Evolutionary conservation across 495 filamentous ascomycete species (phyloP).

Genomic region (Lophiostoma macrostomum): DNA sequence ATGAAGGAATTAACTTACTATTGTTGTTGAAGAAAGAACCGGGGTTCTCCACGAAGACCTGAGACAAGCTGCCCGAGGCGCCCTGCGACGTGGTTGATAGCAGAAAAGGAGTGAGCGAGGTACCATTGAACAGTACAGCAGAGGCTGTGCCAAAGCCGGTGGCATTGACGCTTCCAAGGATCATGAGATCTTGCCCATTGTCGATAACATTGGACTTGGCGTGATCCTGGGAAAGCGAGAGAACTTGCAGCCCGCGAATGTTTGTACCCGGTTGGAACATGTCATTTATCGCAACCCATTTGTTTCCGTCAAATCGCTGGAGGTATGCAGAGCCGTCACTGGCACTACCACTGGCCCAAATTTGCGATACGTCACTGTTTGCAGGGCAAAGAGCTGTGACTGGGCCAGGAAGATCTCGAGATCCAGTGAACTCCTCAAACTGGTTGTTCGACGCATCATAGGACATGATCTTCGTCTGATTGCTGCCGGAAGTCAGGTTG

Average conservation of each 20-base stretch:
- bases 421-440: slow-evolving; percentile 67
- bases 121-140: slow-evolving; percentile 85
- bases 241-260: slow-evolving; percentile 77
- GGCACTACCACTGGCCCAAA: slow-evolving; percentile 75
- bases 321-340: slow-evolving; percentile 70
- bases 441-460: slow-evolving; percentile 61
- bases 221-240: slow-evolving; percentile 66
- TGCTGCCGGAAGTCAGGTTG: slow-evolving; percentile 64
- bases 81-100: slow-evolving; percentile 66
- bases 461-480: slow-evolving; percentile 64
- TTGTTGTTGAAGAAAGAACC: slow-evolving; percentile 58
- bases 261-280: slow-evolving; percentile 59
- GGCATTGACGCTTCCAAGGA: slow-evolving; percentile 75
- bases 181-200: slow-evolving; percentile 66
- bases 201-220: slow-evolving; percentile 59
- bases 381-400: slow-evolving; percentile 74
- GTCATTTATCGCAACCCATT: slow-evolving; percentile 57
- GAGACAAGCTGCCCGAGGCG: slow-evolving; percentile 67
- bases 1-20: slow-evolving; percentile 45
- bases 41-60: slow-evolving; percentile 69
- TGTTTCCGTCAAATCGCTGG: slow-evolving; percentile 67
- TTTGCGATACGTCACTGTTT: slow-evolving; percentile 58
- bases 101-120: slow-evolving; percentile 69
- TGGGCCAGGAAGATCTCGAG: slow-evolving; percentile 67
- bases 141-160: slow-evolving; percentile 77